These are phyloP conservation scores for Oemleria cerasiformis DNA, from an alignment of 306 rosid species.

Conservation along the genomic window DNA sequence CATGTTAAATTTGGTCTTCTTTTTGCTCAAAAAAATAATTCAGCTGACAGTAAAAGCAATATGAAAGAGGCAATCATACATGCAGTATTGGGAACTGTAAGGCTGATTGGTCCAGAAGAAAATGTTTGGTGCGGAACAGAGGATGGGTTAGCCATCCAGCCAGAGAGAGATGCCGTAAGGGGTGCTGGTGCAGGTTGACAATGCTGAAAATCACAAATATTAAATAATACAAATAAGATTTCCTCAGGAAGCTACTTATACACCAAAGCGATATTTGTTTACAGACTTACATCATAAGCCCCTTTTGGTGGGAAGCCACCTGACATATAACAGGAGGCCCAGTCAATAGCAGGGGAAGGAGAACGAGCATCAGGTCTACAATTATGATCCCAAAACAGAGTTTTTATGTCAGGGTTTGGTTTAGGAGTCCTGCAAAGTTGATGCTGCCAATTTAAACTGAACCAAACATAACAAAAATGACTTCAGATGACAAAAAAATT, in stretches of 20 bases:
- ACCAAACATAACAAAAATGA: not conserved
- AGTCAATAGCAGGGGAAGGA: conserved; percentile 66
- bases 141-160: conserved; percentile 72
- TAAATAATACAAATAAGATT: conserved; percentile 5
- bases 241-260: not conserved
- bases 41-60: not conserved
- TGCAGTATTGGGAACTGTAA: conserved; percentile 59
- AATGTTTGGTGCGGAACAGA: conserved; percentile 59
- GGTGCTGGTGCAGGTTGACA: conserved; percentile 67
- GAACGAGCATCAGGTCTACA: conserved; percentile 76
- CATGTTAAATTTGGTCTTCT: not conserved
- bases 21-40: not conserved
- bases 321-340: conserved; percentile 42
- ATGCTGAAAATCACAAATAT: conserved; percentile 40
- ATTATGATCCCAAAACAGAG: conserved; percentile 72
- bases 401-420: conserved; percentile 74
- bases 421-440: conserved; percentile 70
- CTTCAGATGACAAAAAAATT: not conserved
- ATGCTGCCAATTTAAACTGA: conserved; percentile 89
- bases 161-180: conserved; percentile 51
- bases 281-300: conserved; percentile 53
- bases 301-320: conserved; percentile 77
- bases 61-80: conserved; percentile 31
- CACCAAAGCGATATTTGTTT: not conserved
- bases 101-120: conserved; percentile 66